Conservation (phyloP, 495 filamentous ascomycete genomes). For the Opeltia flavorubescens region DNA sequence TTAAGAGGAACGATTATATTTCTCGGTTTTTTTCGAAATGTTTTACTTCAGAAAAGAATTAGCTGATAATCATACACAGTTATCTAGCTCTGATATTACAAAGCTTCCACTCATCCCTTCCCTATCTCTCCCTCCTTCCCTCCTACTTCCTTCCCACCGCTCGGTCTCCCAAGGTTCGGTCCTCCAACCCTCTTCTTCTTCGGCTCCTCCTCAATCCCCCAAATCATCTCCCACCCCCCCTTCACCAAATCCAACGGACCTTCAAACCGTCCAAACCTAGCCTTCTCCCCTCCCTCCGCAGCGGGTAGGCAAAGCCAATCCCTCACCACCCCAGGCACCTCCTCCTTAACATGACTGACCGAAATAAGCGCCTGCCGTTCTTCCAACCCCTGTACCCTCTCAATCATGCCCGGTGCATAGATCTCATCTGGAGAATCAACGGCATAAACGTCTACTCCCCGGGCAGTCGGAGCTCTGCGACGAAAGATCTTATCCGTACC, state of each 20-base stretch:
- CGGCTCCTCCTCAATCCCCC: too few relatives aligned
- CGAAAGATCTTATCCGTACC: conserved; percentile 29
- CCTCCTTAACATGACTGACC: conserved; percentile 80
- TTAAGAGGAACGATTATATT: background rate
- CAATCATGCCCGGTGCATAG: background rate
- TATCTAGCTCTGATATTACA: too few relatives aligned
- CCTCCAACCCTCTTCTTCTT: background rate
- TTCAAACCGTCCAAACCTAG: conserved; percentile 41
- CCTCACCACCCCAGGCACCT: conserved; percentile 67
- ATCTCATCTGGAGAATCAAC: background rate
- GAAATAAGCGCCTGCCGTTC: conserved; percentile 66
- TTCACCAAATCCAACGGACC: conserved; percentile 40
- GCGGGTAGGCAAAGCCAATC: conserved; percentile 71
- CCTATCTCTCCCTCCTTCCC: background rate
- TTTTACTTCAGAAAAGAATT: too few relatives aligned
- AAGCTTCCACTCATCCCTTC: background rate
- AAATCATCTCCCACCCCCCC: conserved; percentile 45
- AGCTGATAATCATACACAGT: too few relatives aligned
- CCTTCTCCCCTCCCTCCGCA: conserved; percentile 37
- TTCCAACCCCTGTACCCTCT: conserved; percentile 30
- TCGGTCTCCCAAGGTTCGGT: background rate
- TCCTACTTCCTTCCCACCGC: background rate
- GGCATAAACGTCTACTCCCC: conserved; percentile 15
- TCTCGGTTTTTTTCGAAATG: too few relatives aligned
- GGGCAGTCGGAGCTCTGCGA: conserved; percentile 14